Evolutionary conservation across 805 yeast species (phyloP).

Genomic region (Starmerella apis): DNA sequence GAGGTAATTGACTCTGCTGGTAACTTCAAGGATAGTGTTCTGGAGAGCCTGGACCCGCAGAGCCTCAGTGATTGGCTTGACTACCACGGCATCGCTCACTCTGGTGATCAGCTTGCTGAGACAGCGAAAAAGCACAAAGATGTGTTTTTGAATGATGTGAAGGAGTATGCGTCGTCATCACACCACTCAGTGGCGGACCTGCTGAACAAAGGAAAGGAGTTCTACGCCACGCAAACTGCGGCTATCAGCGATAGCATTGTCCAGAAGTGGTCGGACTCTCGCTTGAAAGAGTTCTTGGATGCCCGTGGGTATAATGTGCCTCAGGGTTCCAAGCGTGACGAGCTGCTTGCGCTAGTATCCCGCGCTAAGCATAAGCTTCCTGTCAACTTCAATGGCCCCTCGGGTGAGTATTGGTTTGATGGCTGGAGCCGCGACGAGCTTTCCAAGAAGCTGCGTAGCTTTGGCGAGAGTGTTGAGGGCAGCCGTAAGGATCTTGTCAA

Average conservation of each 20-base stretch:
- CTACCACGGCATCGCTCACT: conserved; percentile 30
- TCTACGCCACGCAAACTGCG: conserved; percentile 13
- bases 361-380: conserved; percentile 35
- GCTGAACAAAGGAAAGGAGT: conserved; percentile 24
- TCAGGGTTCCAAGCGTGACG: conserved; percentile 30
- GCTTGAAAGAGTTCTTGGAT: conserved; percentile 30
- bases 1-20: conserved; percentile 34
- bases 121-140: conserved; percentile 30
- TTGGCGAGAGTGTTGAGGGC: conserved; percentile 36
- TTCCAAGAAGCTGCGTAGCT: conserved; percentile 40
- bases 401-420: conserved; percentile 45
- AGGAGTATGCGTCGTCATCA: conserved; percentile 16
- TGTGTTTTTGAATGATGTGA: conserved; percentile 28
- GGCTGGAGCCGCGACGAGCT: conserved; percentile 45
- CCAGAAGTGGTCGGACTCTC: conserved; percentile 30
- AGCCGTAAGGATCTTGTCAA: conserved; percentile 40
- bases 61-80: conserved; percentile 38
- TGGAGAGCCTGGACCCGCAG: conserved; percentile 36
- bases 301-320: conserved; percentile 32
- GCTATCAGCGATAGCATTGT: conserved; percentile 7
- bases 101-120: conserved; percentile 23
- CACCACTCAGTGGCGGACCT: conserved; percentile 16
- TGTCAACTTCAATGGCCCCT: conserved; percentile 35
- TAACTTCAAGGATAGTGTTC: conserved; percentile 31
- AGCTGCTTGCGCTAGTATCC: conserved; percentile 36